Evolutionary conservation across 495 filamentous ascomycete genomes (phyloP), one percentile per base, ranked within the genome.

Genomic region (Staphylotrichum tortipilum): DNA sequence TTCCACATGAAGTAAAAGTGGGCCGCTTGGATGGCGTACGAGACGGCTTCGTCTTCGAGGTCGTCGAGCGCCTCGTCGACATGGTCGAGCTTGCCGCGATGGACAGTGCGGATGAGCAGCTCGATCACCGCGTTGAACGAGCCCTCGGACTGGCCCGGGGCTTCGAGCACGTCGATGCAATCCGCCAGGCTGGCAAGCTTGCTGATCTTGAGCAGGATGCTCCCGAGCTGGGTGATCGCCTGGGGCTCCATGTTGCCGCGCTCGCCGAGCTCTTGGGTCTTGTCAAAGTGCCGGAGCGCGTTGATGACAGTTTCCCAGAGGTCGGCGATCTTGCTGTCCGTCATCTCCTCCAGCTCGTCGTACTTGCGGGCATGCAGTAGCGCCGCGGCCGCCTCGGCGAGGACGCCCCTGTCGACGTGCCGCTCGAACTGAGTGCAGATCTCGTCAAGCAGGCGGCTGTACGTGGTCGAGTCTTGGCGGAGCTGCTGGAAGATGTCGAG

Each of bases 1-100:
- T 90, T 89, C 92, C 92, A 98, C 82, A 94, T 86, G 65, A 95
- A 92, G 69, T 95, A 97, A 70, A 89, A 88, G 21, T 89, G 69
- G 19, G 85, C 65, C 6, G 82, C 74, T 53, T 83, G 82, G 53
- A 89, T 80, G 17, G 88, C 83, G 47, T 78, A 82, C 9, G 74
- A 71, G 6, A 89, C 79, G 43, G 92, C 68, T 50, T 89, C 83
- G 49, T 88, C 82, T 60, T 94, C 89, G 8, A 83, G 68, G 35
- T 76, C 78, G 47, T 84, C 82, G 4, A 77, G 61, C 11, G 84
- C 81, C 23, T 84, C 78, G 45, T 83, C 77, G 1, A 78, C 72
- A 23, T 81, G 77, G 26, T 76, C 70, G 17, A 79, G 75, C 7
- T 76, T 65, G 17, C 85, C 88, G 24, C 89, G 82, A 45, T 77